Evolutionary conservation across 2,329 filamentous ascomycete species (phyloP), one percentile per base, ranked within the genome.

Genomic region (Venturia nashicola): DNA sequence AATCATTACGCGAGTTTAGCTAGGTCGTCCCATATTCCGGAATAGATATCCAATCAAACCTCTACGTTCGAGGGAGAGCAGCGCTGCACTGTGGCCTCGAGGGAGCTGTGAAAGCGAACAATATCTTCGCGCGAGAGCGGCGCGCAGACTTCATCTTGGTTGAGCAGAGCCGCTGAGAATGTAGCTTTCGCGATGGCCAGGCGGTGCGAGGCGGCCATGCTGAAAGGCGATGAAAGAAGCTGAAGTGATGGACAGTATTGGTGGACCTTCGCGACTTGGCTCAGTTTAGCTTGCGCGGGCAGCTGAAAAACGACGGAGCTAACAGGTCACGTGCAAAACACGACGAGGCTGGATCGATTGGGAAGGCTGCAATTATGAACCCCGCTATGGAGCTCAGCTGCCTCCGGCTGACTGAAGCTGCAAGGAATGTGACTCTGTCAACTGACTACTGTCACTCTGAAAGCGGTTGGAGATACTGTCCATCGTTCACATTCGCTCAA

Each of bases 1-100:
- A 34, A 40, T 42, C 1, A 43, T 55, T 23, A 57, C 48, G 36
- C 44, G 36, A 39, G 39, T 62, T 62, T 51, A 62, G 60, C 44
- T 34, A 36, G 12, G 27, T 44, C 43, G 5, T 42, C n/a, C 40
- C 34, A 51, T 11, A 23, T 16, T 36, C 34, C 44, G 34, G 43
- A 51, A 39, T 9, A 48, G 60, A 44, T 16, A 34, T 23, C 23
- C 51, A 48, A 42, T 63, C 61, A 63, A 63, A 63, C 61, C 61
- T 63, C 43, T 46, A 63, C 40, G 51, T 63, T 39, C 27, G 46
- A 39, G 42, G 32, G 36, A 46, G 61, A 55, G 61, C 61, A 55
- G 34, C 36, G 32, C 6, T 40, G 32, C 27, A 51, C 48, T 32
- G 46, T 39, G 48, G 43, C 61, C 36, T 46, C 51, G 48, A 63